Percentiles rank a stretch among this genome's conserved stretches.
Conservation (phyloP, 1,284 basidiomycete species). For the Malassezia brasiliensis region DNA sequence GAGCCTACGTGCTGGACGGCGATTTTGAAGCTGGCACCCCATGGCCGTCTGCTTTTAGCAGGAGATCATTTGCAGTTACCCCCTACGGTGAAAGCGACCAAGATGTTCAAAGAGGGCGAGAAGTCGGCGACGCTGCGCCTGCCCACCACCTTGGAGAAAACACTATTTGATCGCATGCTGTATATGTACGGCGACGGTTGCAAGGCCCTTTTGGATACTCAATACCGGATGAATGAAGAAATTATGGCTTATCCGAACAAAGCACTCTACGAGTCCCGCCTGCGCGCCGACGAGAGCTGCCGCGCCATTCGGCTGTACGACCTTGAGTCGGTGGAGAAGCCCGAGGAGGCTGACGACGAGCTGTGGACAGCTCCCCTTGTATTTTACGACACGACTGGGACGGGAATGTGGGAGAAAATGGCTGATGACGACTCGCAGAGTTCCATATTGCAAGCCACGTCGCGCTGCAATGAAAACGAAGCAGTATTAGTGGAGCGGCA, state of each 20-base stretch:
- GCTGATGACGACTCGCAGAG: conserved; percentile 8
- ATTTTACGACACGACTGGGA: conserved; percentile 66
- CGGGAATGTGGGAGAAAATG: conserved; percentile 26
- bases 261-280: conserved; percentile 65
- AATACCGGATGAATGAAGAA: conserved; percentile 65
- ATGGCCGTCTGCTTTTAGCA: conserved; percentile 36
- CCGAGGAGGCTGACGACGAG: conserved; percentile 56
- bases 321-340: conserved; percentile 47
- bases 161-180: conserved; percentile 82
- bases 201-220: conserved; percentile 67
- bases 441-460: conserved; percentile 9
- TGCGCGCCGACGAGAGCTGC: conserved; percentile 65
- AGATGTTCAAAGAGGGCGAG: background rate
- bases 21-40: conserved; percentile 54
- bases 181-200: conserved; percentile 70
- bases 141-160: conserved; percentile 70
- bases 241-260: conserved; percentile 81
- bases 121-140: conserved; percentile 52
- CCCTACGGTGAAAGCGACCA: conserved; percentile 61
- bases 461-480: conserved; percentile 76
- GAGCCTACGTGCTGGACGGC: conserved; percentile 96
- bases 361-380: conserved; percentile 64
- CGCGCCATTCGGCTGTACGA: conserved; percentile 63
- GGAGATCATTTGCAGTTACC: conserved; percentile 58
- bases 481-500: conserved; percentile 70